These are phyloP conservation scores for Cucumis cinereus DNA, from an alignment of 306 rosid species.

Conservation along the genomic window DNA sequence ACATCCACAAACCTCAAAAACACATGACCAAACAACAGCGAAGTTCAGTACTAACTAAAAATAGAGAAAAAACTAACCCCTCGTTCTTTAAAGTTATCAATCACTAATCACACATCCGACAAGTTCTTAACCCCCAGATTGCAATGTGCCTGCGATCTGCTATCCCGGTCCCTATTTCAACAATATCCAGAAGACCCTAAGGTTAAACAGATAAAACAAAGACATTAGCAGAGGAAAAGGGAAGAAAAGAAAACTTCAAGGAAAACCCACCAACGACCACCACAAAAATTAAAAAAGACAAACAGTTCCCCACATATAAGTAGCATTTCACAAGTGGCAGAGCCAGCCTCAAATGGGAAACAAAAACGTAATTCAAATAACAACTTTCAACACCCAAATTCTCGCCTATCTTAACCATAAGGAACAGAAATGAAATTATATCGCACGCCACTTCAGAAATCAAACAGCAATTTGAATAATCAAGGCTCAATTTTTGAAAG, in stretches of 20 bases:
- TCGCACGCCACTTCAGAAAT: background rate
- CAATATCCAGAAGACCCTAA: background rate
- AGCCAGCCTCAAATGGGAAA: background rate
- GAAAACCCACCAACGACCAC: background rate
- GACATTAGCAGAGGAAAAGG: background rate
- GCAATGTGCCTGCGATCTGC: background rate
- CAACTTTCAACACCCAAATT: background rate
- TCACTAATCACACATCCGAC: background rate
- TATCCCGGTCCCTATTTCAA: background rate
- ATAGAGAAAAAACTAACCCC: background rate
- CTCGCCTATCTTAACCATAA: background rate
- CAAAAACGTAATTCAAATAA: background rate
- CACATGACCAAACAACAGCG: background rate
- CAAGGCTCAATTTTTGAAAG: background rate
- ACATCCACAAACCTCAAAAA: slow-evolving; percentile 4
- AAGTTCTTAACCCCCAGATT: background rate
- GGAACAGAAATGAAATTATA: background rate
- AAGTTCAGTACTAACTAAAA: background rate
- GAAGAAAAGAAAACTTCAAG: no score
- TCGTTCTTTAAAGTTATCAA: background rate
- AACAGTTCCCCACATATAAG: background rate
- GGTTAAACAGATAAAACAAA: background rate
- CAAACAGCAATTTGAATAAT: background rate
- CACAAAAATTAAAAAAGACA: no score
- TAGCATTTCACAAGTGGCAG: background rate